Percentiles rank a stretch among this genome's conserved stretches.
Evolutionary conservation across 2,329 filamentous ascomycete genomes (phyloP).

Genomic region (Dactylellina drechsleri): DNA sequence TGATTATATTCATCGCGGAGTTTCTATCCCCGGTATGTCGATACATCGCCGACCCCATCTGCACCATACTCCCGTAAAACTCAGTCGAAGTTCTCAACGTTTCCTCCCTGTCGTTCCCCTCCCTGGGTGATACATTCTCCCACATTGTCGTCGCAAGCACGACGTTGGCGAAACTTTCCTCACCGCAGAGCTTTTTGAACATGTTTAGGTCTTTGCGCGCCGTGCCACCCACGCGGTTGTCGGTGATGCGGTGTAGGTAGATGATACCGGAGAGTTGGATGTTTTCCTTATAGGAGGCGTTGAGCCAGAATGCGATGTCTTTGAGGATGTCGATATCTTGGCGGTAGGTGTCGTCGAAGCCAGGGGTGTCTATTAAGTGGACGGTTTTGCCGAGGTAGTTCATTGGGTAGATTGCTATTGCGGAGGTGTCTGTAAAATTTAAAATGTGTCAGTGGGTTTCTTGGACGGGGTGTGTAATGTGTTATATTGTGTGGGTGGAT

Average conservation of each 20-base stretch:
- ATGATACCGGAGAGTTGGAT: constrained; percentile 59
- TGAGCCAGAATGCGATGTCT: constrained; percentile 58
- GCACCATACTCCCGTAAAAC: constrained; percentile 8
- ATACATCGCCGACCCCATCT: constrained; percentile 3
- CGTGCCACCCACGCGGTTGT: constrained; percentile 62
- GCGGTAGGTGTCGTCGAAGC: constrained; percentile 59
- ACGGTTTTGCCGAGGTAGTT: constrained; percentile 41
- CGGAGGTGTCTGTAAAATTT: background rate
- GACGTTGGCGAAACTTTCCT: constrained; percentile 62
- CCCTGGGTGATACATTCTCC: constrained; percentile 58
- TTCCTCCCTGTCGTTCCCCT: constrained; percentile 1
- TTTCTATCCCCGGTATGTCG: constrained; percentile 6
- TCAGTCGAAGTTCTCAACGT: constrained; percentile 1
- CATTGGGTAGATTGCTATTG: background rate
- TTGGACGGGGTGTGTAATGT: too few relatives aligned
- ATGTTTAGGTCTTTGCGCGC: constrained; percentile 63
- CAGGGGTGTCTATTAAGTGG: constrained; percentile 61
- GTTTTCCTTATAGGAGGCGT: constrained; percentile 57
- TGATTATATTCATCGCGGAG: constrained; percentile 10
- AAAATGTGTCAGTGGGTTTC: too few relatives aligned
- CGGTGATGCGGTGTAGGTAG: constrained; percentile 61
- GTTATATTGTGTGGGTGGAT: too few relatives aligned
- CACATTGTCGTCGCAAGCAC: constrained; percentile 63
- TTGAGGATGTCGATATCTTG: constrained; percentile 59
- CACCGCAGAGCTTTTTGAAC: constrained; percentile 64